Percentiles rank a stretch among this genome's conserved stretches.
Conservation (phyloP, 75 land plant species). For the Cryptomeria japonica region DNA sequence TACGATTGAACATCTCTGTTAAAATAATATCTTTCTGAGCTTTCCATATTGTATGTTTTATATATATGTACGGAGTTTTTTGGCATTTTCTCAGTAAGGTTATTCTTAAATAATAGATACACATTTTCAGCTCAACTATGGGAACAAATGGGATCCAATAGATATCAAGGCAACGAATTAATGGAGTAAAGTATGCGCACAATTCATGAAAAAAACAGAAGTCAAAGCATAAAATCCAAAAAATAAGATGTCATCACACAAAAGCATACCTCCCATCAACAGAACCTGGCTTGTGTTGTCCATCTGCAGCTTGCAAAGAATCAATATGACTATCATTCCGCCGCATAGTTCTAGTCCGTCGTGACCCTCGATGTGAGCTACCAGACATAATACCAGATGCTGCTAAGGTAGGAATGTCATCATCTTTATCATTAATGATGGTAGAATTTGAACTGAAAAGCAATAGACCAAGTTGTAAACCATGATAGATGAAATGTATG, state of each 20-base stretch:
- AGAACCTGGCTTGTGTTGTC: constrained; percentile 41
- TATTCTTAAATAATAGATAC: neutral
- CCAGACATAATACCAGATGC: constrained; percentile 44
- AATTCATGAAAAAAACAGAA: neutral
- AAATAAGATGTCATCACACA: neutral
- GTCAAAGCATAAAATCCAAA: neutral
- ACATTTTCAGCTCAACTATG: neutral
- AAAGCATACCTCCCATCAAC: constrained; percentile 62
- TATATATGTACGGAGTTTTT: no score
- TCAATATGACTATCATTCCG: constrained; percentile 49
- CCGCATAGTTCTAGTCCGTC: constrained; percentile 72
- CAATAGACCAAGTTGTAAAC: neutral
- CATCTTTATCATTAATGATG: constrained; percentile 59
- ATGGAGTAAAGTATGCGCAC: neutral
- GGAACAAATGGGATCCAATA: neutral
- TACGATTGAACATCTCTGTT: neutral
- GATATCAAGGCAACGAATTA: neutral
- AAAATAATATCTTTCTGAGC: neutral
- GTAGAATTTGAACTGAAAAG: constrained; percentile 44
- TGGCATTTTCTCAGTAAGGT: neutral
- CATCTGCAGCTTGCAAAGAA: constrained; percentile 27
- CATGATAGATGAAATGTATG: neutral
- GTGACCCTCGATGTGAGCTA: constrained; percentile 67
- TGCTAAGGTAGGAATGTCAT: constrained; percentile 73
- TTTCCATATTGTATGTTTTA: neutral